These are phyloP conservation scores for Ustilago tritici DNA, from an alignment of 1,284 basidiomycete species.

Conservation along the genomic window DNA sequence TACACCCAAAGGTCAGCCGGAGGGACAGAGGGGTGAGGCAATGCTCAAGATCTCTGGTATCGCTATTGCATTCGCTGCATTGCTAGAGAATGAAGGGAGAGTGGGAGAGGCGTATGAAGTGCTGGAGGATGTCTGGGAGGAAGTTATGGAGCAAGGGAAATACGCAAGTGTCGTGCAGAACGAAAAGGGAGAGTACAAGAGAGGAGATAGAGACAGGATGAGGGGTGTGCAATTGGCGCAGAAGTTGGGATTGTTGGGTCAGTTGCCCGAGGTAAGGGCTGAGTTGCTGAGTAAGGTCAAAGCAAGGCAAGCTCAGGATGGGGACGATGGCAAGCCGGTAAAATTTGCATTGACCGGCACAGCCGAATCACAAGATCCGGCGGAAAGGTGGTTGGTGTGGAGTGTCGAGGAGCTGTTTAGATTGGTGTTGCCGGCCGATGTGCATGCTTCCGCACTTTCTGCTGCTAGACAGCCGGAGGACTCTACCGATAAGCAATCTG, in stretches of 20 bases:
- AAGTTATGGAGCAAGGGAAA: constrained; percentile 40
- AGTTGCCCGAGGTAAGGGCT: constrained; percentile 43
- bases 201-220: constrained; percentile 55
- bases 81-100: constrained; percentile 62
- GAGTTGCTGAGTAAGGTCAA: constrained; percentile 23
- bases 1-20: constrained; percentile 25
- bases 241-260: constrained; percentile 61
- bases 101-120: constrained; percentile 49
- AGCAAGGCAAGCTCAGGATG: background rate
- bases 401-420: constrained; percentile 67
- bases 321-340: constrained; percentile 22
- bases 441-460: constrained; percentile 35
- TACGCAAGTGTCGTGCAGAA: constrained; percentile 14
- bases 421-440: constrained; percentile 40
- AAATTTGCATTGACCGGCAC: constrained; percentile 40
- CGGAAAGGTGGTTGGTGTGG: constrained; percentile 68
- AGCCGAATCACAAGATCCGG: constrained; percentile 40
- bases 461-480: constrained; percentile 19
- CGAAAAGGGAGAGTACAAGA: constrained; percentile 30
- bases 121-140: constrained; percentile 61
- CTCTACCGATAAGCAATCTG: background rate
- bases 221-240: constrained; percentile 63
- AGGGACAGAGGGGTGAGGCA: constrained; percentile 23
- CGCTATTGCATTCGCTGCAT: constrained; percentile 63
- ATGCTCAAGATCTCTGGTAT: constrained; percentile 69